Evolutionary conservation across 1,284 basidiomycete genomes (phyloP).

Genomic region (Fomes fomentarius): DNA sequence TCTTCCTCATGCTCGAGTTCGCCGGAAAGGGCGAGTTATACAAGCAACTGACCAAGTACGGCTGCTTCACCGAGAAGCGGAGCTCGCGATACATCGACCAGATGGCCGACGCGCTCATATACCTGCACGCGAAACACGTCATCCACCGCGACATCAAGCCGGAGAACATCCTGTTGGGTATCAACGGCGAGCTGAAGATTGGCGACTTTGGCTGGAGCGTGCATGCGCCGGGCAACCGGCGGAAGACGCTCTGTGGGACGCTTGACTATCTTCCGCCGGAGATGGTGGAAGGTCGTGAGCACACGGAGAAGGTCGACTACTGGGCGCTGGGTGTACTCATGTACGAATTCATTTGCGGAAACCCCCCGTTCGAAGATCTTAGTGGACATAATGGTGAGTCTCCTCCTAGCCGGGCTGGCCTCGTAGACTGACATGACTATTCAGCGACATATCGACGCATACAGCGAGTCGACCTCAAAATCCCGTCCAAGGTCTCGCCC

Average conservation of each 20-base stretch:
- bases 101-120: slow-evolving; percentile 95
- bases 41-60: slow-evolving; percentile 88
- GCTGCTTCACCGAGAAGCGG: slow-evolving; percentile 87
- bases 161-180: slow-evolving; percentile 93
- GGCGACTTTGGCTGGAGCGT: slow-evolving; percentile 99
- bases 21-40: slow-evolving; percentile 96
- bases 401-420: background rate
- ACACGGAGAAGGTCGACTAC: slow-evolving; percentile 89
- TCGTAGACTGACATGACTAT: slow-evolving; percentile 6
- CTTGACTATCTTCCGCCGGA: slow-evolving; percentile 98
- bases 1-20: slow-evolving; percentile 97
- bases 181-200: slow-evolving; percentile 98
- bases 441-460: slow-evolving; percentile 88
- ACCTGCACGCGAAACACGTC: slow-evolving; percentile 95
- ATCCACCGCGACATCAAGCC: slow-evolving; percentile 99
- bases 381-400: slow-evolving; percentile 71
- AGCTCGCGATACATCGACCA: slow-evolving; percentile 93
- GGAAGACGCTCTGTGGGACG: slow-evolving; percentile 93
- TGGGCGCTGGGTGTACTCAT: slow-evolving; percentile 98
- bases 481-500: slow-evolving; percentile 66
- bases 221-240: slow-evolving; percentile 90
- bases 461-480: slow-evolving; percentile 79
- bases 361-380: slow-evolving; percentile 93
- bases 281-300: slow-evolving; percentile 93
- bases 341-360: slow-evolving; percentile 93